Percentiles rank a stretch among this genome's conserved stretches.
phyloP scores from a whole-genome alignment of 306 rosid species.

The Fragaria iinumae region DNA sequence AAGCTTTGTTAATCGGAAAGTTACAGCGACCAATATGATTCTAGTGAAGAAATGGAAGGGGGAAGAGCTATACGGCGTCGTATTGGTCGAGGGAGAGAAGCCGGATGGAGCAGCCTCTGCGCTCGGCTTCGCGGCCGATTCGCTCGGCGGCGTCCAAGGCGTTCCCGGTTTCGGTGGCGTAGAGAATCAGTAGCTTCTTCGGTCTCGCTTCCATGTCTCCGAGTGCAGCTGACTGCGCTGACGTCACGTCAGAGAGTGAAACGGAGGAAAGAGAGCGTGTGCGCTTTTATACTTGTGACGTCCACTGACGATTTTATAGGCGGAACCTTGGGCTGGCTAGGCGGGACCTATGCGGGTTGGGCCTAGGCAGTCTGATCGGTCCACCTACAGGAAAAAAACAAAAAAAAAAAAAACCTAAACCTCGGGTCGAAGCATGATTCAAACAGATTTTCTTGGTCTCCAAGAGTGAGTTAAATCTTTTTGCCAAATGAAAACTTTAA shows the following conservation, averaged over 20 bases:
- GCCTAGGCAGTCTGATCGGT: too few species aligned
- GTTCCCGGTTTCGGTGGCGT: constrained; percentile 80
- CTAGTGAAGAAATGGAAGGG: background rate
- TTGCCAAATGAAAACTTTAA: background rate
- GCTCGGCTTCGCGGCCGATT: constrained; percentile 76
- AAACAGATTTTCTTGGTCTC: background rate
- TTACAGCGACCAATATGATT: too few species aligned
- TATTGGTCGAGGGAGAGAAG: constrained; percentile 63
- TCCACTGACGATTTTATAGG: too few species aligned
- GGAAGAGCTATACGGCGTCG: constrained; percentile 43
- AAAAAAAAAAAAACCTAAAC: too few species aligned
- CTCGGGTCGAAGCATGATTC: too few species aligned
- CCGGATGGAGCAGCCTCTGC: constrained; percentile 51
- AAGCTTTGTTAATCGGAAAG: background rate
- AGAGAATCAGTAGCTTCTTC: constrained; percentile 59
- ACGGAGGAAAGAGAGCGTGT: background rate
- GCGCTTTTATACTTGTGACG: too few species aligned
- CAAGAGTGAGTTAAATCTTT: background rate
- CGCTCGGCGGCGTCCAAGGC: constrained; percentile 90
- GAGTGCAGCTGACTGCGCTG: background rate
- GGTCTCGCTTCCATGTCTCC: constrained; percentile 34
- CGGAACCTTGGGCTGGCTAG: too few species aligned
- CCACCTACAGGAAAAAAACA: too few species aligned
- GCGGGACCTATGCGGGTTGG: too few species aligned
- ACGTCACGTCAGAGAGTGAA: background rate